These are phyloP conservation scores for Gomphus bonarii DNA, from an alignment of 1,284 basidiomycete species.

Conservation along the genomic window DNA sequence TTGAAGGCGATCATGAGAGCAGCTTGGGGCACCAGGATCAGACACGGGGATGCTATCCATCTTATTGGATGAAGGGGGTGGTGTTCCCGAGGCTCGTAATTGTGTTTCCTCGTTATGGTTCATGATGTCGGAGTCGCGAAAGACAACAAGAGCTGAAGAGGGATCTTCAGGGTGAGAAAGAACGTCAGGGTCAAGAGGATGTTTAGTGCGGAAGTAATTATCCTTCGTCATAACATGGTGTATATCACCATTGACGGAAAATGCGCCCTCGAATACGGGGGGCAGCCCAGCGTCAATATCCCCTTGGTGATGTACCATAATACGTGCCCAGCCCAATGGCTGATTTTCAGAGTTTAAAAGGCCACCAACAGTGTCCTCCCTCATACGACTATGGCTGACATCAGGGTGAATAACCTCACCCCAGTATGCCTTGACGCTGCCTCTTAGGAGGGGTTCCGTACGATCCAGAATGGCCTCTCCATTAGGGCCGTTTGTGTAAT, in stretches of 20 bases:
- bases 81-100: conserved; percentile 18
- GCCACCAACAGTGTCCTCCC: conserved; percentile 21
- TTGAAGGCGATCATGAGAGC: conserved; percentile 58
- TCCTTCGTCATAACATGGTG: conserved; percentile 68
- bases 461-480: conserved; percentile 33
- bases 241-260: conserved; percentile 55
- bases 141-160: conserved; percentile 47
- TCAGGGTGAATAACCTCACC: conserved; percentile 55
- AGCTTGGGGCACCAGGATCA: conserved; percentile 28
- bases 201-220: conserved; percentile 56
- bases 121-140: conserved; percentile 58
- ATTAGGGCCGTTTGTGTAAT: conserved; percentile 38
- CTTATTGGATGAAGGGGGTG: background rate
- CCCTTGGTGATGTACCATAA: conserved; percentile 61
- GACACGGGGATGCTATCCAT: conserved; percentile 15
- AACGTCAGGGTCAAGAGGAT: conserved; percentile 47
- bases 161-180: conserved; percentile 21
- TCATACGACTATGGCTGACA: conserved; percentile 40
- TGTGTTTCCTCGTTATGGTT: conserved; percentile 31
- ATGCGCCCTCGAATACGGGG: conserved; percentile 69
- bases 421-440: conserved; percentile 48
- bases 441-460: conserved; percentile 24
- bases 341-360: conserved; percentile 35
- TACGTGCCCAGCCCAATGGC: conserved; percentile 57
- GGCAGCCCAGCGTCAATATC: conserved; percentile 33